Evolutionary conservation across 2,329 filamentous ascomycete genomes (phyloP), one percentile per base, ranked within the genome.

Genomic region (Albophoma yamanashiensis): DNA sequence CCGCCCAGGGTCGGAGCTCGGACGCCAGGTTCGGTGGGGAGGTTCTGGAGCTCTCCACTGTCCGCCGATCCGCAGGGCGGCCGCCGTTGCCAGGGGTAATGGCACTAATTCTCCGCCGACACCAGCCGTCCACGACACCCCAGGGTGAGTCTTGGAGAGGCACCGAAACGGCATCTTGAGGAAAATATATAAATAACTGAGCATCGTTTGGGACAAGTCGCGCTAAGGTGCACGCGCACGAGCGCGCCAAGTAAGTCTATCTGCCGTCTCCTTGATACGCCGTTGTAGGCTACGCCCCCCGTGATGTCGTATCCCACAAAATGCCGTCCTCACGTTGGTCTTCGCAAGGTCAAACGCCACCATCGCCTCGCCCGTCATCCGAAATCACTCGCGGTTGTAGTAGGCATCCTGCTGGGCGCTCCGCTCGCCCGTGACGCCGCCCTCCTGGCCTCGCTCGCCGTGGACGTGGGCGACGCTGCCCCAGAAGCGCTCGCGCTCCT

Each of bases 401-500:
- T 84, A 84, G 6, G 75, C 75, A n/a, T 80, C 75, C 66, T 81
- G 78, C 68, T 76, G 73, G 63, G 72, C 67, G 27, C 67, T 67
- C 60, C 70, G 74, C 39, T 73, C 72, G 45, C 67, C 62, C 17
- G 68, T 59, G 12, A 82, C 74, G 8, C 70, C 73, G 14, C 71
- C 73, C 4, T 68, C 61, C 11, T 73, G 67, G 14, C 78, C 78
- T 31, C 70, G 70, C 59, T 81, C 77, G 11, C 80, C 79, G 17
- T 79, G 73, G 9, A 80, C 70, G 56, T 81, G 79, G 42, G 68
- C 67, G 67, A 80, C 76, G 25, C 70, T 71, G 38, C 76, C 79
- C 91, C 91, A 96, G 68, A 91, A 88, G 38, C 76, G 79, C 65
- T 88, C 81, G 60, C 92, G 81, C 78, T 97, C 93, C 66, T 79